A percentile compares a stretch with the other conserved stretches of the same genome.
Conservation (phyloP, 1,284 basidiomycete genomes). For the Rhodotorula sp. region DNA sequence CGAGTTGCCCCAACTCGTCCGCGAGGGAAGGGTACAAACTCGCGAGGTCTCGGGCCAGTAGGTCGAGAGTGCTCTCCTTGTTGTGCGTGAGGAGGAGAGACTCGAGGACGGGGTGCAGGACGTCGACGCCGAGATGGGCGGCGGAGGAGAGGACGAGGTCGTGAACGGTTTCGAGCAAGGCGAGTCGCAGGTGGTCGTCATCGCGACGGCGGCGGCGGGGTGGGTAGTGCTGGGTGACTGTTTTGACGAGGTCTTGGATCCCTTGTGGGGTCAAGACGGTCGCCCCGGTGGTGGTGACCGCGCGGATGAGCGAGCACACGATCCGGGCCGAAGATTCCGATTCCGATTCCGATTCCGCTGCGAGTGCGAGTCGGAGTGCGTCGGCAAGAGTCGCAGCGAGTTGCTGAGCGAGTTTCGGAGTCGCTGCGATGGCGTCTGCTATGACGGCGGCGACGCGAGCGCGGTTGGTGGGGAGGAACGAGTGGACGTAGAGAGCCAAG, state of each 20-base stretch:
- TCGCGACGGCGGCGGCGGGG: not conserved
- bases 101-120: conserved; percentile 1
- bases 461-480: conserved; percentile 8
- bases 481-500: conserved; percentile 16
- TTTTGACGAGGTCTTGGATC: not conserved
- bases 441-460: not conserved
- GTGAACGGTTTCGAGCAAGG: conserved; percentile 6
- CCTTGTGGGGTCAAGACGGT: not conserved
- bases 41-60: conserved; percentile 3
- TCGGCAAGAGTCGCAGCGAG: not conserved
- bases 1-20: not conserved
- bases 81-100: not conserved
- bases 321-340: too few relatives aligned
- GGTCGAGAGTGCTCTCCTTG: not conserved
- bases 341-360: not conserved
- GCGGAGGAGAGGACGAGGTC: not conserved
- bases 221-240: not conserved
- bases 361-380: not conserved
- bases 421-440: conserved; percentile 4
- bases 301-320: not conserved
- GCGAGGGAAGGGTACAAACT: not conserved
- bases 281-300: not conserved
- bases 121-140: not conserved
- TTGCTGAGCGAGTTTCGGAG: not conserved
- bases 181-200: conserved; percentile 3